A percentile compares a stretch with the other conserved stretches of the same genome.
These are phyloP conservation scores for Colletotrichum aenigma DNA, from an alignment of 2,329 filamentous ascomycete species.

Conservation along the genomic window DNA sequence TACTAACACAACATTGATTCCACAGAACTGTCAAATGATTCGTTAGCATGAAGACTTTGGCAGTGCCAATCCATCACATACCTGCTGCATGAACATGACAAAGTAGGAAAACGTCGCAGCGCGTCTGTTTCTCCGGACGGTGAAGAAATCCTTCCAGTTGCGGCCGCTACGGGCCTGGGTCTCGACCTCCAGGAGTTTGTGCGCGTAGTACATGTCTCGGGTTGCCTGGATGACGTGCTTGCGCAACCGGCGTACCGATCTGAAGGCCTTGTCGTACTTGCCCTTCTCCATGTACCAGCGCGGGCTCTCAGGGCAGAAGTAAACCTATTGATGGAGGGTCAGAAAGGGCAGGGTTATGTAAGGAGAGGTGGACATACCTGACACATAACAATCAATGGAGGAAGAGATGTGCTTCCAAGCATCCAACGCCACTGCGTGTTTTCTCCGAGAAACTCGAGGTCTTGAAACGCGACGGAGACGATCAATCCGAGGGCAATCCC, in stretches of 20 bases:
- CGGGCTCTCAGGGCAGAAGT: slow-evolving; percentile 57
- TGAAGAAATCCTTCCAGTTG: slow-evolving; percentile 40
- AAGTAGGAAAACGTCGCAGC: slow-evolving; percentile 41
- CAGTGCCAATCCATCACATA: neutral
- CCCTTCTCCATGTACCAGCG: slow-evolving; percentile 59
- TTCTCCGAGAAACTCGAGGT: slow-evolving; percentile 34
- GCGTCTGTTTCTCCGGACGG: slow-evolving; percentile 37
- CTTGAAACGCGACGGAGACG: slow-evolving; percentile 34
- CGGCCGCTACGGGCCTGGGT: slow-evolving; percentile 29
- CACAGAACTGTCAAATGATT: slow-evolving; percentile 31
- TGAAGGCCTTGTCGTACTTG: slow-evolving; percentile 46
- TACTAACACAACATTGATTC: slow-evolving; percentile 50
- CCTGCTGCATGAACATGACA: slow-evolving; percentile 38
- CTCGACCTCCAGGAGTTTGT: slow-evolving; percentile 39
- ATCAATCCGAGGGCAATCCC: slow-evolving; percentile 45
- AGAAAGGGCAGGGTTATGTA: no score
- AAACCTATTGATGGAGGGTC: slow-evolving; percentile 34
- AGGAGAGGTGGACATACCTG: no score
- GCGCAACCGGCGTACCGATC: slow-evolving; percentile 48
- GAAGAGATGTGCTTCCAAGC: slow-evolving; percentile 57
- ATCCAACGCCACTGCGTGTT: slow-evolving; percentile 38
- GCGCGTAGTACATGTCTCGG: slow-evolving; percentile 55
- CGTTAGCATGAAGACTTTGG: neutral
- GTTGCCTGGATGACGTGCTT: slow-evolving; percentile 52
- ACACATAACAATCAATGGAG: slow-evolving; percentile 53